Conservation (phyloP, 1,284 basidiomycete species). For the Moniliophthora roreri region DNA sequence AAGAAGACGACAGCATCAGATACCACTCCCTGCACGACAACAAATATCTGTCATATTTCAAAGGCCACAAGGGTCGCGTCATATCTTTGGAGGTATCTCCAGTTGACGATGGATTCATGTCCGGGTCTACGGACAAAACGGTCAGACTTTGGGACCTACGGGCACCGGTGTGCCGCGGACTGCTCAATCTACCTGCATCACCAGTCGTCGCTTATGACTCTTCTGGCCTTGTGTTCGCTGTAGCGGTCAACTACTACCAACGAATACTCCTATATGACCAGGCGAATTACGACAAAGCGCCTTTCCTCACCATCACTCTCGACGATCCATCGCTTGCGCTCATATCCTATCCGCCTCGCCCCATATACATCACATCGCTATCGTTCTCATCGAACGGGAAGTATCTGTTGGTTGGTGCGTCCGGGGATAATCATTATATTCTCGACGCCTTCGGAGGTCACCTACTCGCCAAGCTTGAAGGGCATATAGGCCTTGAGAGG, state of each 20-base stretch:
- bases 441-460: constrained; percentile 86
- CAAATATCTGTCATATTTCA: constrained; percentile 94
- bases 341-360: constrained; percentile 81
- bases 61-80: constrained; percentile 89
- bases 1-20: constrained; percentile 92
- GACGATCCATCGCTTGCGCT: constrained; percentile 76
- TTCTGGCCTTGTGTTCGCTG: constrained; percentile 89
- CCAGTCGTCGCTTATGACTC: constrained; percentile 92
- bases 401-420: constrained; percentile 90
- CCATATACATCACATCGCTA: constrained; percentile 89
- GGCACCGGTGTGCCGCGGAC: constrained; percentile 70
- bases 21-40: constrained; percentile 97
- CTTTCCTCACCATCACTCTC: constrained; percentile 82
- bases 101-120: constrained; percentile 93
- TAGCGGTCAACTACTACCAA: constrained; percentile 85
- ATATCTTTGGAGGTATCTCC: constrained; percentile 92
- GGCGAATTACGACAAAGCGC: constrained; percentile 87
- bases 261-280: constrained; percentile 89
- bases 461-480: constrained; percentile 81
- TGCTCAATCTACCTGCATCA: constrained; percentile 68
- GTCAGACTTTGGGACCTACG: constrained; percentile 98
- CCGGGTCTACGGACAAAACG: constrained; percentile 90
- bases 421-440: constrained; percentile 90
- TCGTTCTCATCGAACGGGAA: constrained; percentile 90
- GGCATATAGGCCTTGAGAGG: constrained; percentile 78